These are phyloP conservation scores for Hanseniaspora taiwanica DNA, from an alignment of 805 yeast genomes.

Conservation along the genomic window DNA sequence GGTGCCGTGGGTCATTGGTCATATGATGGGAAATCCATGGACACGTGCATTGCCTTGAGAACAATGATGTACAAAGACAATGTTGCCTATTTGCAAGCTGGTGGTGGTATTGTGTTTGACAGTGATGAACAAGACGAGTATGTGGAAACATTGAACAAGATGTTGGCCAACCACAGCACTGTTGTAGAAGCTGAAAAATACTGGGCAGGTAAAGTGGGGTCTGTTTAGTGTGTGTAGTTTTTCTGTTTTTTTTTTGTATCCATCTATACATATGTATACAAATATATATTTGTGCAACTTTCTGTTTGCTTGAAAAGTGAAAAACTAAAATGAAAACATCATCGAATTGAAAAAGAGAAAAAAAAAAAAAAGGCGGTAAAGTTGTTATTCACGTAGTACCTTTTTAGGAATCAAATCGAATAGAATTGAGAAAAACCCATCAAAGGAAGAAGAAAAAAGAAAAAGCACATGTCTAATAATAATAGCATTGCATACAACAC, in stretches of 20 bases:
- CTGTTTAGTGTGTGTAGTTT: not conserved
- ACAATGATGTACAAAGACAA: constrained; percentile 94
- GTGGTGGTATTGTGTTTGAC: constrained; percentile 96
- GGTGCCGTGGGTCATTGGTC: constrained; percentile 99
- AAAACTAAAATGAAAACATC: no score
- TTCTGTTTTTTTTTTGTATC: not conserved
- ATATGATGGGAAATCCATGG: constrained; percentile 88
- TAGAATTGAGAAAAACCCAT: not conserved
- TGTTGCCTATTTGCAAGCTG: constrained; percentile 88
- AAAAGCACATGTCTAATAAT: not conserved
- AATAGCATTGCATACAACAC: constrained; percentile 8
- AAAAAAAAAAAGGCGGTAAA: not conserved
- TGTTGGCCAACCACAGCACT: constrained; percentile 84
- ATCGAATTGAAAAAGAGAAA: not conserved
- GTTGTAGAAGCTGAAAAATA: constrained; percentile 82
- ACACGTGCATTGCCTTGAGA: constrained; percentile 93
- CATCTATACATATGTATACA: no score
- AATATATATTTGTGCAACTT: no score
- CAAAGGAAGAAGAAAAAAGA: not conserved
- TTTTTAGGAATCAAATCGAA: not conserved
- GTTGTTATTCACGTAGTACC: not conserved
- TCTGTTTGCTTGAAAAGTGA: no score
- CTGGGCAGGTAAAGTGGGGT: constrained; percentile 41
- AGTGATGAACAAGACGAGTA: constrained; percentile 93
- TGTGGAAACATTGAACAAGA: constrained; percentile 91